Evolutionary conservation across 2,329 filamentous ascomycete genomes (phyloP), one percentile per base, ranked within the genome.

Genomic region (Cladophialophora exuberans): DNA sequence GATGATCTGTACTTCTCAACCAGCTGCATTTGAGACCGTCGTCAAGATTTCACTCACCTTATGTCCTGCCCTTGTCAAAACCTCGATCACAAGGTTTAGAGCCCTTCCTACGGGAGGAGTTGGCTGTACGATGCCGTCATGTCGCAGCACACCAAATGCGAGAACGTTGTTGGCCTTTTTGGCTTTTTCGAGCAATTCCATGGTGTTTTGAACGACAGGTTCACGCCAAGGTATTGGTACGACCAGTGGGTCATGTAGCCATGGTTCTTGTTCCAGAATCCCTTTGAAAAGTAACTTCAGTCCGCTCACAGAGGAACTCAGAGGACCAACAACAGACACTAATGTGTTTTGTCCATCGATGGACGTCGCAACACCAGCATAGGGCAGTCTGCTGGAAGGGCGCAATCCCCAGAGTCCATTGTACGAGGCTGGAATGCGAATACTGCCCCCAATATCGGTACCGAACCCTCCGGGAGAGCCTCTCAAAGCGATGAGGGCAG

Each of bases 91-190:
- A 3, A 22, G 20, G 11, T 41, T 22, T 17, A 86, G 60, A 0
- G 80, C 83, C n/a, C 83, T 73, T 2, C 69, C 66, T 30, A 86
- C 74, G 4, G 84, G 83, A 4, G 84, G 84, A 26, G 83, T 79
- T 11, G 78, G 76, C 17, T 44, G 74, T 2, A 87, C 84, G 44
- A 83, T 74, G 11, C 79, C 81, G 65, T 89, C 87, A 67, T 85
- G 73, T 78, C 79, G 83, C 68, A 88, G 74, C 20, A 89, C 78
- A 3, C 75, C 85, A 48, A 89, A 72, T 31, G 73, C 79, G 15
- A 88, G 68, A n/a, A n/a, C n/a, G n/a, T n/a, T 41, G 39, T 69
- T 68, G 3, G 55, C 7, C 20, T n/a, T 48, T 17, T 25, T 30
- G 23, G 4, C 41, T 22, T 50, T 23, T 9, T 42, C 33, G 13